These are phyloP conservation scores for Gossypium lobatum DNA, from an alignment of 441 rosid species.

Conservation along the genomic window DNA sequence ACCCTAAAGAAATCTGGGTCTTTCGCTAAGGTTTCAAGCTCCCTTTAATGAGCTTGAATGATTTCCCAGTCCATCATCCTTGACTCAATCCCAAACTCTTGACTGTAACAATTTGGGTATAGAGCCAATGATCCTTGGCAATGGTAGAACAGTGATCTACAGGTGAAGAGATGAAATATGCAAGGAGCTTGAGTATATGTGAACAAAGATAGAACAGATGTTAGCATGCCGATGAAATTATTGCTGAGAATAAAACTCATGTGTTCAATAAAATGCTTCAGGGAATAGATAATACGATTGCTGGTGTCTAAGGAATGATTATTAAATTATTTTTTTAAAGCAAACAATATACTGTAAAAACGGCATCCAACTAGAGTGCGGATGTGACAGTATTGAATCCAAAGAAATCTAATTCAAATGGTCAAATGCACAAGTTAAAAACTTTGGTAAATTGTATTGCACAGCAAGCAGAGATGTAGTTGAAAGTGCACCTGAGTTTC, in stretches of 20 bases:
- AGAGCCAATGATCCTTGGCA: neutral
- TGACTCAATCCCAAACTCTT: neutral
- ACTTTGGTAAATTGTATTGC: neutral
- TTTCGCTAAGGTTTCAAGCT: neutral
- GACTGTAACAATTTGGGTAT: neutral
- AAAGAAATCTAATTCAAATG: neutral
- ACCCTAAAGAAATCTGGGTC: neutral
- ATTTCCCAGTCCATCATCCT: neutral
- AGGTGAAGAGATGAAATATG: neutral
- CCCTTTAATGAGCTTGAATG: neutral
- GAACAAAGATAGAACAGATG: neutral
- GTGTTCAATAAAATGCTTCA: neutral
- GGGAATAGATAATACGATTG: neutral
- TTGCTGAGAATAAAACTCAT: neutral
- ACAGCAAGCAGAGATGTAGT: neutral
- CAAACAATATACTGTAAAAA: neutral
- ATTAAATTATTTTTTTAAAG: neutral
- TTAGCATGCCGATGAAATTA: neutral
- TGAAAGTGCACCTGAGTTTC: constrained; percentile 80
- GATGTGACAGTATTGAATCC: constrained; percentile 2
- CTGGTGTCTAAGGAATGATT: neutral
- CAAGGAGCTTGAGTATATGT: neutral
- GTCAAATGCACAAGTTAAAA: neutral
- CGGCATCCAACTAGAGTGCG: neutral
- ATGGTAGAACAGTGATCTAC: neutral